Conservation (phyloP, 169 alveolate species). For the Eimeria sp. region DNA sequence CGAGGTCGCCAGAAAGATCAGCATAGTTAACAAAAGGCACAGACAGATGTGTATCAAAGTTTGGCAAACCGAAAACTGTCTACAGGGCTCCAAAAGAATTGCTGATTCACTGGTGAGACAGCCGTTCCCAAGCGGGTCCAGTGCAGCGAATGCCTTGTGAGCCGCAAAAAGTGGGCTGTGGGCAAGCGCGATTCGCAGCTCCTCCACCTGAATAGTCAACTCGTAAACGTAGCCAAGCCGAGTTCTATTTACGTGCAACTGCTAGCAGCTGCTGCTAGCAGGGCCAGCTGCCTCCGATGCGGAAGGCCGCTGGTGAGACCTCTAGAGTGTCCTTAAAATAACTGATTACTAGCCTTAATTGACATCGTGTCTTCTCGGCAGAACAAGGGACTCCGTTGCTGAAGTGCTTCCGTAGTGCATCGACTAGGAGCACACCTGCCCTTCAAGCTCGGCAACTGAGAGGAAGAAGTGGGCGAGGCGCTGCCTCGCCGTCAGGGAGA, state of each 20-base stretch:
- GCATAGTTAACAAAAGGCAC: neutral
- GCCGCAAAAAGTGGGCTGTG: constrained; percentile 63
- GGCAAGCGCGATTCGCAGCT: constrained; percentile 64
- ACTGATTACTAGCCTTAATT: neutral
- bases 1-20: neutral
- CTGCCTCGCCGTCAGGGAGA: constrained; percentile 60
- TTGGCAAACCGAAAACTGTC: neutral
- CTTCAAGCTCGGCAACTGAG: constrained; percentile 62
- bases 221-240: neutral
- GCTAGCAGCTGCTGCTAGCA: neutral
- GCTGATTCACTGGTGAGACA: constrained; percentile 56
- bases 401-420: neutral
- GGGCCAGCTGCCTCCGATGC: neutral
- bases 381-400: neutral
- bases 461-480: constrained; percentile 73
- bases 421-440: constrained; percentile 53
- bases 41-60: neutral
- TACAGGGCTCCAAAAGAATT: neutral
- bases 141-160: constrained; percentile 47
- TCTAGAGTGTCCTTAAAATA: neutral
- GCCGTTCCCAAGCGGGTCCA: constrained; percentile 61
- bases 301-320: neutral
- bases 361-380: neutral
- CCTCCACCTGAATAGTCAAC: constrained; percentile 67
- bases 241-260: neutral